A percentile compares a stretch with the other conserved stretches of the same genome.
Evolutionary conservation across 306 rosid species (phyloP).

Genomic region (Trifolium pratense): DNA sequence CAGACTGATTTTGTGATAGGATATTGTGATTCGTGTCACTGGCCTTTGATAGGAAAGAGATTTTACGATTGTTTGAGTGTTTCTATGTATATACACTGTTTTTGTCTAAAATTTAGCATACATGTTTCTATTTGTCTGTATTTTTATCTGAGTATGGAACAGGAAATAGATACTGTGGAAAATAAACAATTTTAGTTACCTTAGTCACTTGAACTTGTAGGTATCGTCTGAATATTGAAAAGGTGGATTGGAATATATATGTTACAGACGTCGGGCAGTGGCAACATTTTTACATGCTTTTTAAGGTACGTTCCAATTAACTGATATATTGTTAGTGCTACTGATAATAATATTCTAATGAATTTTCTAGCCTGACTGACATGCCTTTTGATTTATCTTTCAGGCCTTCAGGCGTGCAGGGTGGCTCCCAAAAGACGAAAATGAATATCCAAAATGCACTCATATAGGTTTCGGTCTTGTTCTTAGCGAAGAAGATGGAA

Average conservation of each 20-base stretch:
- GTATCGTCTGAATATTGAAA: slow-evolving; percentile 84
- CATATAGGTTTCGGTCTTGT: slow-evolving; percentile 96
- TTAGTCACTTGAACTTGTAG: slow-evolving; percentile 50
- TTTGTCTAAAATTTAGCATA: neutral
- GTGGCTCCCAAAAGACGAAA: slow-evolving; percentile 76
- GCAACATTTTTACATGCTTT: slow-evolving; percentile 57
- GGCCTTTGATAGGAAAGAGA: neutral
- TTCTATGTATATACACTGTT: neutral
- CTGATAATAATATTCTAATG: neutral
- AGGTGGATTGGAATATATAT: slow-evolving; percentile 86
- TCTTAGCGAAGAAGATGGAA: slow-evolving; percentile 92
- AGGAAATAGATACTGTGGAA: neutral
- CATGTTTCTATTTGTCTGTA: neutral
- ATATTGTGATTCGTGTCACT: too few species aligned
- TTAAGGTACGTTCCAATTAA: slow-evolving; percentile 57
- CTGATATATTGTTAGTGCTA: neutral
- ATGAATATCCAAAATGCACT: slow-evolving; percentile 61
- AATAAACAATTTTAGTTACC: slow-evolving; percentile 16
- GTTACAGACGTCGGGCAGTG: slow-evolving; percentile 33
- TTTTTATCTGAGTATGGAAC: slow-evolving; percentile 16
- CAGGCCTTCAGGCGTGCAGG: slow-evolving; percentile 87
- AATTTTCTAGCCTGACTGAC: slow-evolving; percentile 13
- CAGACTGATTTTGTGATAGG: neutral
- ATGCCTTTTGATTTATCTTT: neutral
- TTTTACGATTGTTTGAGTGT: too few species aligned